Evolutionary conservation across 306 rosid species (phyloP).

Genomic region (Pyrus bretschneideri): DNA sequence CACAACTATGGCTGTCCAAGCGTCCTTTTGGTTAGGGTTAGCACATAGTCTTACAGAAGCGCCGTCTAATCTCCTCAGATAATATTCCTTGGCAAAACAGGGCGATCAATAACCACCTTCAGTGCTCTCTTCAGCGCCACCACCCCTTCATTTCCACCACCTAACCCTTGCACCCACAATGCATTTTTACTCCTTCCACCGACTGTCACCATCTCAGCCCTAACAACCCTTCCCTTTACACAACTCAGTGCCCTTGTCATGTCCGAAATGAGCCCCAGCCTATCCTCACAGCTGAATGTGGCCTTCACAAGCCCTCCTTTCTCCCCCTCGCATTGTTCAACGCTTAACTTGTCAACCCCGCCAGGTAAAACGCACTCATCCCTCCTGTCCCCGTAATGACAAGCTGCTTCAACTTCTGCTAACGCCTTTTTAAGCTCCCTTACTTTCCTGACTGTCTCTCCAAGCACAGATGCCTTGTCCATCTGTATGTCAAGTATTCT

Average conservation of each 20-base stretch:
- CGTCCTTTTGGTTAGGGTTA: too few species aligned
- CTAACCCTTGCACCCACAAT: slow-evolving; percentile 44
- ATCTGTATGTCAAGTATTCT: slow-evolving; percentile 22
- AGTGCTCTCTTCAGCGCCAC: slow-evolving; percentile 43
- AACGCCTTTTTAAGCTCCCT: slow-evolving; percentile 44
- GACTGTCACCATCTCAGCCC: slow-evolving; percentile 55
- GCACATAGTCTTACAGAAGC: too few species aligned
- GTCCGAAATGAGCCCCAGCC: slow-evolving; percentile 41
- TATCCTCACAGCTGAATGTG: slow-evolving; percentile 54
- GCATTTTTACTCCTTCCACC: slow-evolving; percentile 52
- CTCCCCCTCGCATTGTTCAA: slow-evolving; percentile 32
- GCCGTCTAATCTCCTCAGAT: not conserved
- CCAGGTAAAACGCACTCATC: slow-evolving; percentile 40
- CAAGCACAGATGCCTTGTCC: slow-evolving; percentile 68
- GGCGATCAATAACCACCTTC: slow-evolving; percentile 32
- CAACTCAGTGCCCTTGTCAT: slow-evolving; percentile 36
- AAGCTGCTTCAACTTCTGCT: slow-evolving; percentile 31
- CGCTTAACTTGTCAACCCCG: slow-evolving; percentile 28
- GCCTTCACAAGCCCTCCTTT: slow-evolving; percentile 39
- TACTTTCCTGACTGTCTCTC: slow-evolving; percentile 46
- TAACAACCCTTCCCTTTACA: slow-evolving; percentile 40
- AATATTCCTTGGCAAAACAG: slow-evolving; percentile 1
- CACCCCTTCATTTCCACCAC: slow-evolving; percentile 29
- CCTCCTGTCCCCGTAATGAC: not conserved
- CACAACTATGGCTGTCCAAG: too few species aligned